phyloP scores from a whole-genome alignment of 257 asterid genomes.

The Hygrophila difformis region DNA sequence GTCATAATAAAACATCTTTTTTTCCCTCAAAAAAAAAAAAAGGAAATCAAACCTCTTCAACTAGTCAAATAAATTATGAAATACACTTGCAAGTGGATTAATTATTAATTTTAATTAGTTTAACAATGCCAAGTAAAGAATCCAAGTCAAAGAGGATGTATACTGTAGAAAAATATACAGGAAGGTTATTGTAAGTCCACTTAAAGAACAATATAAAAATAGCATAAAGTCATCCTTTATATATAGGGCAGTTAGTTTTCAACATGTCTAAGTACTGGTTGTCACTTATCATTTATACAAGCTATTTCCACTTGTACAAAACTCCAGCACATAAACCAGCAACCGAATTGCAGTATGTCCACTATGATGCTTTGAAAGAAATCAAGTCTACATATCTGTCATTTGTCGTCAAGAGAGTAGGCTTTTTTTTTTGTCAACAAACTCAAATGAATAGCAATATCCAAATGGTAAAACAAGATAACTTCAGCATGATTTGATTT shows the following conservation, averaged over 20 bases:
- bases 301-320: not conserved
- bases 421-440: not conserved
- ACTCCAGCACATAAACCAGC: not conserved
- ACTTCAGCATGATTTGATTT: not conserved
- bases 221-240: conserved; percentile 4
- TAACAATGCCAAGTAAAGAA: too few species aligned
- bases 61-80: too few species aligned
- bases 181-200: too few species aligned
- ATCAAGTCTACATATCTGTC: not conserved
- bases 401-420: not conserved
- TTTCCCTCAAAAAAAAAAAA: too few species aligned
- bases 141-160: too few species aligned
- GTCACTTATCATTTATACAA: conserved; percentile 4
- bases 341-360: not conserved
- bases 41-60: too few species aligned
- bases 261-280: conserved; percentile 10
- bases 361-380: not conserved
- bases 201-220: not conserved
- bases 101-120: too few species aligned
- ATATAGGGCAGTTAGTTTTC: conserved; percentile 6
- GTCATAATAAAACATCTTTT: too few species aligned
- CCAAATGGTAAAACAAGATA: not conserved
- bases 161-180: too few species aligned
- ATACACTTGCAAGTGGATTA: too few species aligned
- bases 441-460: not conserved